phyloP scores from a whole-genome alignment of 306 rosid species.

The Cucurbita maxima region DNA sequence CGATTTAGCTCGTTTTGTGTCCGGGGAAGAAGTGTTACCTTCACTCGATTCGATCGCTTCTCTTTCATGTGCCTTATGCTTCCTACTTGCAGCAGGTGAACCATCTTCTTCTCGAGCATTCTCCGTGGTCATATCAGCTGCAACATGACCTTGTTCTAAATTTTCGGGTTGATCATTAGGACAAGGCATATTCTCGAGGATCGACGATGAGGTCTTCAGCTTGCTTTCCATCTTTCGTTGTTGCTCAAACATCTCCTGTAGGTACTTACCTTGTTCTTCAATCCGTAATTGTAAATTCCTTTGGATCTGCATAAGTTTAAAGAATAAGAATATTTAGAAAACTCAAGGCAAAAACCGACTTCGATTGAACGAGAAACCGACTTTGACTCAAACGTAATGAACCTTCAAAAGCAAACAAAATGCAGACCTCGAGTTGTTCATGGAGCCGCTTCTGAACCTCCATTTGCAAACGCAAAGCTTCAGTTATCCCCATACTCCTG shows the following conservation, averaged over 20 bases:
- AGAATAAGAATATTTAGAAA: conserved; percentile 11
- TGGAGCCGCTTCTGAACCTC: conserved; percentile 98
- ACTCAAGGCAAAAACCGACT: neutral
- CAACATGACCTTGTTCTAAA: conserved; percentile 9
- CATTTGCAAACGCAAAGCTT: conserved; percentile 83
- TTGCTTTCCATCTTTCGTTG: conserved; percentile 50
- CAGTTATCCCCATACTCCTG: conserved; percentile 82
- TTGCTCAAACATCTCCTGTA: conserved; percentile 72
- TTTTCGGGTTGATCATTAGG: conserved; percentile 13
- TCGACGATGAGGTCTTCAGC: conserved; percentile 24
- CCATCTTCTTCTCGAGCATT: conserved; percentile 9
- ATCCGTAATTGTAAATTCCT: conserved; percentile 73
- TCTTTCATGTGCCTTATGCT: conserved; percentile 24
- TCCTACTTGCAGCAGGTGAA: conserved; percentile 20
- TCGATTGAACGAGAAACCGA: neutral
- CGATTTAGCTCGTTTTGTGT: conserved; percentile 44
- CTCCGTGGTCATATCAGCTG: conserved; percentile 9
- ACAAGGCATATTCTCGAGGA: conserved; percentile 13
- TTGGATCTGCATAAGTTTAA: conserved; percentile 40
- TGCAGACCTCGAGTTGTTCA: conserved; percentile 87
- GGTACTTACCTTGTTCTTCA: conserved; percentile 73
- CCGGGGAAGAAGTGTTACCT: conserved; percentile 17
- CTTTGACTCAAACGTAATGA: neutral
- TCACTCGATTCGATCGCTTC: conserved; percentile 8
- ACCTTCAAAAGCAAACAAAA: neutral